These are phyloP conservation scores for Schizosaccharomyces cryophilus DNA, from an alignment of 805 yeast genomes.

Conservation along the genomic window DNA sequence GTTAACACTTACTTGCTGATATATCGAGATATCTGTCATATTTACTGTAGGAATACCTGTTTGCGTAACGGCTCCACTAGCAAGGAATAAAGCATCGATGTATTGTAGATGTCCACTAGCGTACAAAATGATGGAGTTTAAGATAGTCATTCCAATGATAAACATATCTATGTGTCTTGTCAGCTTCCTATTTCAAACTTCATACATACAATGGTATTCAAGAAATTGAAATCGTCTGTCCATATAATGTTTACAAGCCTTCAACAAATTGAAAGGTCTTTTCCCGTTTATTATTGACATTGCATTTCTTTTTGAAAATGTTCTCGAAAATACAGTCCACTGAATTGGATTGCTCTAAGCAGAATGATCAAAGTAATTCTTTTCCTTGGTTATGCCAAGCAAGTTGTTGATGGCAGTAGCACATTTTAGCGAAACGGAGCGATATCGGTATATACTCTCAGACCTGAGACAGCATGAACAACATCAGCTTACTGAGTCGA, in stretches of 20 bases:
- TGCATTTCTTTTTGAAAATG: too few relatives aligned
- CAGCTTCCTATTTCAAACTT: background rate
- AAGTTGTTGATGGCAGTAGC: too few relatives aligned
- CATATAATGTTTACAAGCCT: background rate
- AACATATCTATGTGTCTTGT: constrained; percentile 19
- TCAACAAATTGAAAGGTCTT: background rate
- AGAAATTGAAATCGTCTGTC: background rate
- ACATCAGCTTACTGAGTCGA: too few relatives aligned
- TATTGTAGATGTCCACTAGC: constrained; percentile 41
- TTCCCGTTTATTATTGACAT: too few relatives aligned
- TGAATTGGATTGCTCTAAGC: too few relatives aligned
- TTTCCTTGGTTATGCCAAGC: too few relatives aligned
- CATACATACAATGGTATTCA: constrained; percentile 16
- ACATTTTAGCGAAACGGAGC: too few relatives aligned
- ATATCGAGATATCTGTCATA: constrained; percentile 34
- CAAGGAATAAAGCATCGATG: constrained; percentile 57
- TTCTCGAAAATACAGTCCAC: too few relatives aligned
- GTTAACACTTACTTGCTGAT: constrained; percentile 51
- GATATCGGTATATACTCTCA: too few relatives aligned
- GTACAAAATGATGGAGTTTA: constrained; percentile 53
- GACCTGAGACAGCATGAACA: too few relatives aligned
- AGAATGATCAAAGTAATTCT: too few relatives aligned
- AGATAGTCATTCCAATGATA: constrained; percentile 30
- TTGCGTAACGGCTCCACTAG: constrained; percentile 62
- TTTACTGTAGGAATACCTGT: constrained; percentile 76